Conservation (phyloP, 164 flowering plant species). For the Cinnamomum micranthum region DNA sequence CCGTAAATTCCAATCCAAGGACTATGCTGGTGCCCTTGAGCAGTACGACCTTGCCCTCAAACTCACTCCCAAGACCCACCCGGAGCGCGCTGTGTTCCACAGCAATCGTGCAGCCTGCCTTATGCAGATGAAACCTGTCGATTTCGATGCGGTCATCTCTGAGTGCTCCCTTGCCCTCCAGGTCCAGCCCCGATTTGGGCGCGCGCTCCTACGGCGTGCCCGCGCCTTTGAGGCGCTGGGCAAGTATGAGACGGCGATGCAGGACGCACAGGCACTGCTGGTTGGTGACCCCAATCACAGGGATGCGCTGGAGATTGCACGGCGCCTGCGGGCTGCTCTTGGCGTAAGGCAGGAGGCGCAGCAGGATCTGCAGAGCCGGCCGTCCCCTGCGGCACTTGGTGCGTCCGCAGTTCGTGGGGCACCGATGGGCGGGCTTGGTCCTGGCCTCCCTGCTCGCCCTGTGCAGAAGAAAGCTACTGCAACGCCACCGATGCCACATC, state of each 20-base stretch:
- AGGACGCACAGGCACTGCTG: conserved; percentile 67
- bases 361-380: conserved; percentile 88
- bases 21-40: conserved; percentile 75
- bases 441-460: conserved; percentile 84
- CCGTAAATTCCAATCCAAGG: conserved; percentile 75
- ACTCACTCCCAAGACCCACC: conserved; percentile 80
- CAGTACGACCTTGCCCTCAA: conserved; percentile 82
- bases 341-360: conserved; percentile 69
- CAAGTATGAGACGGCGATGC: conserved; percentile 85
- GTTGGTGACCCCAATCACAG: conserved; percentile 60
- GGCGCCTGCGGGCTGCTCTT: conserved; percentile 55
- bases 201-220: conserved; percentile 88
- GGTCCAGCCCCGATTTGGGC: conserved; percentile 68
- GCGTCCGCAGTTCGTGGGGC: conserved; percentile 96
- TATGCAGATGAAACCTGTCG: conserved; percentile 96
- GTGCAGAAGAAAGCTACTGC: conserved; percentile 43
- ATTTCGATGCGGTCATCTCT: conserved; percentile 71
- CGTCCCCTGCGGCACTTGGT: conserved; percentile 98
- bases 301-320: conserved; percentile 79
- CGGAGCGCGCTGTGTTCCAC: conserved; percentile 91
- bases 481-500: conserved; percentile 17
- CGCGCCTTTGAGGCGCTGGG: conserved; percentile 83
- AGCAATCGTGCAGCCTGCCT: conserved; percentile 96
- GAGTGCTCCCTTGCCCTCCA: conserved; percentile 88
- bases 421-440: conserved; percentile 84